Conservation (phyloP, 2,329 filamentous ascomycete species). For the Fusarium sp. region DNA sequence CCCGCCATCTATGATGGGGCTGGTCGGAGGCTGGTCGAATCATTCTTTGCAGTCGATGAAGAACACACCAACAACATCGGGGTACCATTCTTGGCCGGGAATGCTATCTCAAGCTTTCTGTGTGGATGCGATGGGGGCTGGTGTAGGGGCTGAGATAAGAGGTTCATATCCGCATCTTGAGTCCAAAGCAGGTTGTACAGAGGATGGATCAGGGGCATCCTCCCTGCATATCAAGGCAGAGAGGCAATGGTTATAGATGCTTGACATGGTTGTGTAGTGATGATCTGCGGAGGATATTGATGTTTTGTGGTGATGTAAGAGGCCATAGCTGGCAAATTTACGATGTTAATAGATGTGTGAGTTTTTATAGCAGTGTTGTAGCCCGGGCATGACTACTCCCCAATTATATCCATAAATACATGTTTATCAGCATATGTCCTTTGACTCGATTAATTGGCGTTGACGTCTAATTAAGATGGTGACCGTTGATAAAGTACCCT, state of each 20-base stretch:
- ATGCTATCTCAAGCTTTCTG: background rate
- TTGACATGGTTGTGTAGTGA: background rate
- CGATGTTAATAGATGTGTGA: background rate
- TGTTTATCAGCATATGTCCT: background rate
- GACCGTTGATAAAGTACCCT: conserved; percentile 22
- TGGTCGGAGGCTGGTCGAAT: conserved; percentile 2
- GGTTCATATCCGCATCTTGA: background rate
- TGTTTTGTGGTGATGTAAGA: background rate
- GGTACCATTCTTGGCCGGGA: conserved; percentile 3
- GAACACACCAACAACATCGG: background rate
- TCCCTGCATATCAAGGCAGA: conserved; percentile 13
- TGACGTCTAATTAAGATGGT: conserved; percentile 19
- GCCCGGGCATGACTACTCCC: too few relatives aligned
- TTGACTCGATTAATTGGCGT: background rate
- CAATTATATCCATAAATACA: too few relatives aligned
- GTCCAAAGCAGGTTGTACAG: background rate
- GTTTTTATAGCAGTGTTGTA: background rate
- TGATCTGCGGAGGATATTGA: background rate
- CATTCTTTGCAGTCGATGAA: background rate
- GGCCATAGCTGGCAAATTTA: background rate
- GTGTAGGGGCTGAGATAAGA: background rate
- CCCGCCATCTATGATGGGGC: background rate
- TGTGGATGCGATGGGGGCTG: background rate
- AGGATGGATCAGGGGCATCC: background rate
- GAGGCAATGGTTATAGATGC: conserved; percentile 1